A percentile compares a stretch with the other conserved stretches of the same genome.
These are phyloP conservation scores for Mycena rebaudengoi DNA, from an alignment of 768 basidiomycete species.

Conservation along the genomic window DNA sequence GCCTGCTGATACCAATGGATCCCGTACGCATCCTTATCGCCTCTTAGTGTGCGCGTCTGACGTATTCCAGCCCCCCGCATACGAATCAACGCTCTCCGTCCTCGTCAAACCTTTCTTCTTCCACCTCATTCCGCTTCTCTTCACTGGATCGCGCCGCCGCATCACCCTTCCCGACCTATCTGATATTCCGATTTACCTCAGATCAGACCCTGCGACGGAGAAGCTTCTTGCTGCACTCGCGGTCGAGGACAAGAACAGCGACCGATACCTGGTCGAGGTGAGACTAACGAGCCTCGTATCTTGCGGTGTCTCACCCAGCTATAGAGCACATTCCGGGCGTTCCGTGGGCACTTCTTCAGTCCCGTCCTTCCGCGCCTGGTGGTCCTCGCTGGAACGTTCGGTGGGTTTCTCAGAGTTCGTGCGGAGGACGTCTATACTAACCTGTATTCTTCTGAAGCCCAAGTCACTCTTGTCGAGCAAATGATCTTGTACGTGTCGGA, in stretches of 20 bases:
- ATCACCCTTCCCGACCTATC: constrained; percentile 8
- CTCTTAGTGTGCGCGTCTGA: background rate
- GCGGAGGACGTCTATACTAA: background rate
- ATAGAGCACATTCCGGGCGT: constrained; percentile 12
- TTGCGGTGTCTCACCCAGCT: background rate
- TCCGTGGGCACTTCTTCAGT: constrained; percentile 8
- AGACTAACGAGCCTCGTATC: background rate
- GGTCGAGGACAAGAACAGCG: constrained; percentile 4
- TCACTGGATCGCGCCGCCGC: background rate
- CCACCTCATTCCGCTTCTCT: background rate
- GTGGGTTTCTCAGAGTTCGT: background rate
- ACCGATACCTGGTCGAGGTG: constrained; percentile 6
- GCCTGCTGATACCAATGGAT: constrained; percentile 2
- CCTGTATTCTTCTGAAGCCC: background rate
- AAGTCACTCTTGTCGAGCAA: constrained; percentile 11
- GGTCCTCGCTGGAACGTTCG: constrained; percentile 1
- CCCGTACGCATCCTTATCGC: background rate
- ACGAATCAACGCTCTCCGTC: constrained; percentile 20
- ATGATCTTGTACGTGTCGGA: constrained; percentile 13
- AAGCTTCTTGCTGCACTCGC: constrained; percentile 7
- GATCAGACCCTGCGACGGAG: constrained; percentile 15
- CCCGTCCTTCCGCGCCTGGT: constrained; percentile 6
- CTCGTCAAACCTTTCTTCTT: constrained; percentile 6
- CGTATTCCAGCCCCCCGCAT: background rate
- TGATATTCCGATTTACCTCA: constrained; percentile 9